phyloP scores from a whole-genome alignment of 768 basidiomycete species.

The Lactarius sanguifluus region DNA sequence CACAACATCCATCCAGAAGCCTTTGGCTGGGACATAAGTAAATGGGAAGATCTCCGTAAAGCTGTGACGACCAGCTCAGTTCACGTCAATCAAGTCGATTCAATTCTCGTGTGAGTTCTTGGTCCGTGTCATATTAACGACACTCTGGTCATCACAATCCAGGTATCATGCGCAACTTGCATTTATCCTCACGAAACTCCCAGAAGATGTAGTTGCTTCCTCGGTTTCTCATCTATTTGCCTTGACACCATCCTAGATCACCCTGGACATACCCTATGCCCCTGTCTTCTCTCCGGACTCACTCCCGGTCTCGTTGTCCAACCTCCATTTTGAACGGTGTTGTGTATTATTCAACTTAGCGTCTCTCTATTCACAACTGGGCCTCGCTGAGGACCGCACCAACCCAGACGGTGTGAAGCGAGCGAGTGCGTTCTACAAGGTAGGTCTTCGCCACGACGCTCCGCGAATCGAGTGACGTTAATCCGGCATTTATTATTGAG shows the following conservation, averaged over 20 bases:
- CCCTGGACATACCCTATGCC: constrained; percentile 69
- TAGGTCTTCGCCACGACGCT: constrained; percentile 32
- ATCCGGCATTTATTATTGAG: constrained; percentile 37
- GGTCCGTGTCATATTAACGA: constrained; percentile 13
- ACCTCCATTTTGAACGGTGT: constrained; percentile 80
- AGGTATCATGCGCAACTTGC: constrained; percentile 93
- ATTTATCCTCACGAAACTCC: constrained; percentile 82
- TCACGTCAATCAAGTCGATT: constrained; percentile 55
- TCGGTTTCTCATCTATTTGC: constrained; percentile 12
- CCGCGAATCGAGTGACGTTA: not conserved
- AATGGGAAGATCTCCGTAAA: constrained; percentile 67
- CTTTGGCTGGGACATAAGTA: constrained; percentile 72
- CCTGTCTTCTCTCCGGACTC: constrained; percentile 61
- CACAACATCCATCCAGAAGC: constrained; percentile 79
- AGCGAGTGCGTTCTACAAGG: constrained; percentile 71
- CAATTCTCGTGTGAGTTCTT: constrained; percentile 55
- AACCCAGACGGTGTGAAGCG: constrained; percentile 80
- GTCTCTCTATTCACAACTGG: constrained; percentile 82
- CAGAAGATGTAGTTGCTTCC: constrained; percentile 61
- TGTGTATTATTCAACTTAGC: constrained; percentile 83
- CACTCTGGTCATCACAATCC: constrained; percentile 21
- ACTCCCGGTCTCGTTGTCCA: constrained; percentile 62
- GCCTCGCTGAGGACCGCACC: constrained; percentile 65
- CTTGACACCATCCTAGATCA: constrained; percentile 49
- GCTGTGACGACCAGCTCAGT: constrained; percentile 51